These are phyloP conservation scores for Cryphonectria naterciae DNA, from an alignment of 2,329 filamentous ascomycete species.

Conservation along the genomic window DNA sequence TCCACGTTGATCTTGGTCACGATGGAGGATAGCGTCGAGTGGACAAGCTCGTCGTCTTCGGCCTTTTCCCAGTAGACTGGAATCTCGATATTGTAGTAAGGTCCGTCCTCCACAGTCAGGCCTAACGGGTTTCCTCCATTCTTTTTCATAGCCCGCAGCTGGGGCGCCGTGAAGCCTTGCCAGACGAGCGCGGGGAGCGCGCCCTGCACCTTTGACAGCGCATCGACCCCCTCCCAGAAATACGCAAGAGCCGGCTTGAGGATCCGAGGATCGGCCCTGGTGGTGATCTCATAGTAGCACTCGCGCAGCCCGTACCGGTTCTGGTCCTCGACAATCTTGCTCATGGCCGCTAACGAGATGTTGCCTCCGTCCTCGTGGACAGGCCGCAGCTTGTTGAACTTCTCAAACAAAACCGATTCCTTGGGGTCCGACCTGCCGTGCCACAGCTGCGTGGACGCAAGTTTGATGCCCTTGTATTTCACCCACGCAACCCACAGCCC, in stretches of 20 bases:
- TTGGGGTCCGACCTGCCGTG: constrained; percentile 41
- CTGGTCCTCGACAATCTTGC: constrained; percentile 19
- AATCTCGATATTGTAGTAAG: constrained; percentile 40
- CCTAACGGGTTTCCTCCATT: constrained; percentile 49
- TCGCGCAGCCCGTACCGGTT: constrained; percentile 32
- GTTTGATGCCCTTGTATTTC: constrained; percentile 29
- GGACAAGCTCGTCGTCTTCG: constrained; percentile 38
- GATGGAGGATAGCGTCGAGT: not conserved
- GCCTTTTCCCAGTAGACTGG: constrained; percentile 33
- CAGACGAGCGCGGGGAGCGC: constrained; percentile 37
- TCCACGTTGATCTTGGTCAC: constrained; percentile 1
- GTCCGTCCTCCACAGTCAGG: constrained; percentile 40
- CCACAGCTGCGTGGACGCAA: constrained; percentile 40
- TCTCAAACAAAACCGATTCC: constrained; percentile 2
- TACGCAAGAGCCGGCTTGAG: constrained; percentile 28
- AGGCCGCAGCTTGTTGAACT: not conserved
- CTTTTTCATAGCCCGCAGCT: constrained; percentile 38
- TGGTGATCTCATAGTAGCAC: constrained; percentile 32
- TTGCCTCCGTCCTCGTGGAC: constrained; percentile 33
- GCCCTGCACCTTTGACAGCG: constrained; percentile 28
- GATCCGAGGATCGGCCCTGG: constrained; percentile 32
- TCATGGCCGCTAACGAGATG: constrained; percentile 38
- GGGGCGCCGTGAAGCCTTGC: constrained; percentile 47
- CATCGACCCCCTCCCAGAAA: constrained; percentile 22
- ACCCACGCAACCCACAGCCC: constrained; percentile 2